phyloP scores from a whole-genome alignment of 2,329 filamentous ascomycete species.

The Colletotrichum neosansevieriae region DNA sequence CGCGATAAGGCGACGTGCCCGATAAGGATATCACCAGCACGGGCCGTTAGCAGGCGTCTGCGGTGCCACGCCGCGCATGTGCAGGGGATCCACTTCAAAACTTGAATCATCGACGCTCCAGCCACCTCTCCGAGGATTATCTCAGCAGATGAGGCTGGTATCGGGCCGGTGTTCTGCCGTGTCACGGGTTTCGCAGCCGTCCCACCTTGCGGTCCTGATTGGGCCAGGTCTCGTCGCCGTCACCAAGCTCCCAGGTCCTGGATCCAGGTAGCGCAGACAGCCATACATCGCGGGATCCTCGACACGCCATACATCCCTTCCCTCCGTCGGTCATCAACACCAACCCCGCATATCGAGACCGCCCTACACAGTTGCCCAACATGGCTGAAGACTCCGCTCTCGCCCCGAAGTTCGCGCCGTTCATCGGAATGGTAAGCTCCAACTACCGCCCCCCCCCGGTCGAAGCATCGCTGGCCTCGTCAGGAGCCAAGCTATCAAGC shows the following conservation, averaged over 20 bases:
- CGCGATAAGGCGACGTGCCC: conserved; percentile 15
- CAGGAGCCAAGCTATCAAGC: conserved; percentile 16
- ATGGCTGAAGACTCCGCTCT: conserved; percentile 70
- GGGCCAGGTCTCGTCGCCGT: conserved; percentile 32
- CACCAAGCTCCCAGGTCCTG: conserved; percentile 41
- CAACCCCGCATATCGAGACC: conserved; percentile 37
- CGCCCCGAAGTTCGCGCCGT: conserved; percentile 85
- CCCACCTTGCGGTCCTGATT: conserved; percentile 36
- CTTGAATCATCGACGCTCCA: neutral
- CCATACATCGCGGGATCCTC: conserved; percentile 36
- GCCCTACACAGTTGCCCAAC: conserved; percentile 42
- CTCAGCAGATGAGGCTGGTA: neutral
- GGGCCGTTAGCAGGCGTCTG: conserved; percentile 9
- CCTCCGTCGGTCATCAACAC: conserved; percentile 42
- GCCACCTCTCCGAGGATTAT: conserved; percentile 3
- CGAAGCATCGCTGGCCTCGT: conserved; percentile 19
- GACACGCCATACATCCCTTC: conserved; percentile 37
- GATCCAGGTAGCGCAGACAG: conserved; percentile 38
- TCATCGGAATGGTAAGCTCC: conserved; percentile 84
- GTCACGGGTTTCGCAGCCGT: conserved; percentile 40
- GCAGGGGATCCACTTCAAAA: neutral
- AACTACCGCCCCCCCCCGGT: too few species aligned
- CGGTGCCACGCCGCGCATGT: conserved; percentile 21
- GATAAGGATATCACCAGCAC: conserved; percentile 22
- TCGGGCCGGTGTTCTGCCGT: conserved; percentile 35